A percentile compares a stretch with the other conserved stretches of the same genome.
These are phyloP conservation scores for Crepidotus variabilis DNA, from an alignment of 768 basidiomycete species.

Conservation along the genomic window DNA sequence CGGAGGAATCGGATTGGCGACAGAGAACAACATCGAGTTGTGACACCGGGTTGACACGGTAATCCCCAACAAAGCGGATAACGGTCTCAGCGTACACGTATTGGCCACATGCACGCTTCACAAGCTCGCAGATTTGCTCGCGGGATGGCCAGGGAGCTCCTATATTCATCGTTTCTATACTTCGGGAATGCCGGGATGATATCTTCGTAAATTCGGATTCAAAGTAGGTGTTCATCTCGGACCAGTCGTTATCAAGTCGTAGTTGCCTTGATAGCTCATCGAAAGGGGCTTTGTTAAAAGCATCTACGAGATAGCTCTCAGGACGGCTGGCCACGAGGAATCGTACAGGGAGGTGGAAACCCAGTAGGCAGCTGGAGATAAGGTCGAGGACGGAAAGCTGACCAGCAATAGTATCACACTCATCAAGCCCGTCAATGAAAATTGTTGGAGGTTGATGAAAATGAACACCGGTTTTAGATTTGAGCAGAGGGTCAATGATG, in stretches of 20 bases:
- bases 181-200: background rate
- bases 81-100: background rate
- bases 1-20: too few species aligned
- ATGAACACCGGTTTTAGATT: too few species aligned
- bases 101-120: background rate
- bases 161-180: background rate
- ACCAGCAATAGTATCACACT: constrained; percentile 3
- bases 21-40: background rate
- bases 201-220: background rate
- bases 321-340: background rate
- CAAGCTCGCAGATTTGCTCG: background rate
- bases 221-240: background rate
- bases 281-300: background rate
- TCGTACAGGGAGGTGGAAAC: background rate
- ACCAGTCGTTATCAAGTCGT: background rate
- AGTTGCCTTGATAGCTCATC: background rate
- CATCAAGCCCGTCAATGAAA: constrained; percentile 16
- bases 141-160: background rate
- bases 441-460: background rate
- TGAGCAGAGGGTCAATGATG: background rate
- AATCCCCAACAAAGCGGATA: background rate
- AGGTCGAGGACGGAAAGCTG: background rate
- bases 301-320: background rate
- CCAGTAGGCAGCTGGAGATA: background rate
- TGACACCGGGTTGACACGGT: background rate